These are phyloP conservation scores for Apophysomyces trapeziformis DNA, from an alignment of 371 early-diverging fungal genomes.

Conservation along the genomic window DNA sequence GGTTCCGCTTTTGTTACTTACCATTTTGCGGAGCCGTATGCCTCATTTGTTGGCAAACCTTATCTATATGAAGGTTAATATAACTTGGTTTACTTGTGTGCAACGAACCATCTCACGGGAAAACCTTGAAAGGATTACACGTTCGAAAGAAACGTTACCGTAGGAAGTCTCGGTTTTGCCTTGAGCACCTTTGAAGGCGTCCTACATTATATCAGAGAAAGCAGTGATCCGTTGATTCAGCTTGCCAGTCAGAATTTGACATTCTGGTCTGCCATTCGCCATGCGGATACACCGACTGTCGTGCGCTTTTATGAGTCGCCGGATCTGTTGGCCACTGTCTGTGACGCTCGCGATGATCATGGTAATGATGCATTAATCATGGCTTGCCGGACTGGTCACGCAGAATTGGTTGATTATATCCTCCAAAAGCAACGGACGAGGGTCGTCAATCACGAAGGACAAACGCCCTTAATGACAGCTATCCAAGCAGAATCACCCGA, in stretches of 20 bases:
- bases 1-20: constrained; percentile 55
- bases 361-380: constrained; percentile 54
- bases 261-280: constrained; percentile 38
- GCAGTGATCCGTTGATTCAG: constrained; percentile 33
- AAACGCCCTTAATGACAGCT: constrained; percentile 53
- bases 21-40: constrained; percentile 53
- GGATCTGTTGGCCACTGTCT: neutral
- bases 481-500: constrained; percentile 31
- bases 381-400: constrained; percentile 44
- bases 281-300: neutral
- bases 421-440: constrained; percentile 20
- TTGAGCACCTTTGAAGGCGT: constrained; percentile 61
- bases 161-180: constrained; percentile 59
- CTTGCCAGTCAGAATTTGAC: constrained; percentile 39
- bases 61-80: constrained; percentile 54
- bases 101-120: neutral
- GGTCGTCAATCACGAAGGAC: constrained; percentile 39
- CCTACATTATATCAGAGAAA: constrained; percentile 49
- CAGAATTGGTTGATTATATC: constrained; percentile 34
- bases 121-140: constrained; percentile 45
- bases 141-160: constrained; percentile 42
- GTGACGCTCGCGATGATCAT: constrained; percentile 22
- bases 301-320: constrained; percentile 1
- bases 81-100: neutral
- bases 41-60: constrained; percentile 58